Evolutionary conservation across 2,329 filamentous ascomycete genomes (phyloP), one percentile per base, ranked within the genome.

Genomic region (Xylogone sp.): DNA sequence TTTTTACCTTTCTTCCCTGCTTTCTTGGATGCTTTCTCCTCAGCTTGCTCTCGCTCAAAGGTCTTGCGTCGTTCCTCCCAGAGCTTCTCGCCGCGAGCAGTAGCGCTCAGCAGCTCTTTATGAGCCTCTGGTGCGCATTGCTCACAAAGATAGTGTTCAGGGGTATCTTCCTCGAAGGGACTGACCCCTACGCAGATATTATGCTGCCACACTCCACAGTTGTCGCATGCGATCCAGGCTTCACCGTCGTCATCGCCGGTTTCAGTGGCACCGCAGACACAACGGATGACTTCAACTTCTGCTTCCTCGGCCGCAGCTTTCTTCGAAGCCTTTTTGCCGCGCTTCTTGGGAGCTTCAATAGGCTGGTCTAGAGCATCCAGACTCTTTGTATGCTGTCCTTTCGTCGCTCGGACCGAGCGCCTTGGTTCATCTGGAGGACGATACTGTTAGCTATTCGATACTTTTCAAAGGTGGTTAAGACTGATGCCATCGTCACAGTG

Each of bases 151-250:
- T 99, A 99, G 69, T 88, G 79, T 54, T 88, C 88, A 24, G 88
- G 87, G 50, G 90, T 78, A 63, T 92, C 83, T 53, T 92, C 68
- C 27, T 86, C 82, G 61, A 88, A 90, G 45, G 86, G 83, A 63
- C 80, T 84, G 66, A 97, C 82, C 49, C 90, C 90, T 76, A 99
- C 90, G 68, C 94, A 99, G 57, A 95, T 86, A 65, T 97, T 97
- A 71, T 99, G 94, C 71, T 99, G 94, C 94, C 94, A 99, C 42
- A 87, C 93, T 46, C 83, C 84, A 70, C 94, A 99, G 45, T 82
- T 83, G 69, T 99, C 94, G 74, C 94, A 99, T 55, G 88, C 90
- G 63, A 99, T 96, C 91, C 96, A 97, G 48, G 91, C 86, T 62
- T 94, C 87, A 59, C 88, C 89, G 13, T 89, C 86, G 60, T 95